phyloP scores from a whole-genome alignment of 148 eudicot genomes.

The Gaultheria prostrata region DNA sequence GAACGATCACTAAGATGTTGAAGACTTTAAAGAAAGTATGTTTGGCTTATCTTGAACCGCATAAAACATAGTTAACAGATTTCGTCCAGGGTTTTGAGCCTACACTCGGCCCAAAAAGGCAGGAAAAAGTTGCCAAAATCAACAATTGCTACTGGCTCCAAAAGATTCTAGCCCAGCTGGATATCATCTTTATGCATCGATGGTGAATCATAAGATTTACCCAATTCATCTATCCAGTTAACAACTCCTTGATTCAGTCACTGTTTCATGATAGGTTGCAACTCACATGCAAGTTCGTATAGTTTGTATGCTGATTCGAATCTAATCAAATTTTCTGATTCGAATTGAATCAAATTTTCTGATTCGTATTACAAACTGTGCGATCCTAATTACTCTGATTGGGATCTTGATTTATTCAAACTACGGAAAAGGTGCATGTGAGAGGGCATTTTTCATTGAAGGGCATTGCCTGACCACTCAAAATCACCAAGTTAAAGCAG shows the following conservation, averaged over 20 bases:
- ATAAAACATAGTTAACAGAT: background rate
- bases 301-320: background rate
- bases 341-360: too few relatives aligned
- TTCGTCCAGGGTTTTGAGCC: background rate
- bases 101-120: background rate
- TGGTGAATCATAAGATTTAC: background rate
- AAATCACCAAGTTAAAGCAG: background rate
- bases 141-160: background rate
- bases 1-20: background rate
- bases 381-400: background rate
- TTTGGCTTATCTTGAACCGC: background rate
- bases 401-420: slow-evolving; percentile 2
- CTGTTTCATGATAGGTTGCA: background rate
- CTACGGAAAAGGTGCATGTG: background rate
- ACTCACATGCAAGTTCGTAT: background rate
- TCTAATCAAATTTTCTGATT: background rate
- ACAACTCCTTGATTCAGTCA: background rate
- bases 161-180: background rate
- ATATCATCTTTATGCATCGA: background rate
- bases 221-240: background rate
- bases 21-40: background rate
- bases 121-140: background rate
- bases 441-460: background rate
- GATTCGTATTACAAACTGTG: background rate
- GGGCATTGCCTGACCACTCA: background rate